Evolutionary conservation across 2,329 filamentous ascomycete genomes (phyloP), one percentile per base, ranked within the genome.

Genomic region (Chrysosphaeria jannelii): DNA sequence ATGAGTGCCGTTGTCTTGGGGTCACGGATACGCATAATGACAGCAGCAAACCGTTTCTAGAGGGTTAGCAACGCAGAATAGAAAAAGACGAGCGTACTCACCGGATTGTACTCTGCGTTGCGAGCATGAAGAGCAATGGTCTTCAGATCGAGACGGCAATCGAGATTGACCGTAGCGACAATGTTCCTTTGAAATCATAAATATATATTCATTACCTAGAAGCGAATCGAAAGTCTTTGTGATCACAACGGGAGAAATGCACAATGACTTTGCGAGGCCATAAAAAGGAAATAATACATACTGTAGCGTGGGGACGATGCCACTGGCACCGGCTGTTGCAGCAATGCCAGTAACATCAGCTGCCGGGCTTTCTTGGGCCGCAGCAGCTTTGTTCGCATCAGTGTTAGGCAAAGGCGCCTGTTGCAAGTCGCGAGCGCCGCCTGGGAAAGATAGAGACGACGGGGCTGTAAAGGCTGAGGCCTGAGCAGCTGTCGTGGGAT

Each of bases 1-100:
- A 97, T 93, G 28, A 97, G 51, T 7, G 85, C 85, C 3, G 85
- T 97, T 5, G 85, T 97, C 57, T 97, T 97, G 28, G 85, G 85
- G 40, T 97, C 85, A 40, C 85, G 79, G 36, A 97, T 97, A 53
- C 85, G 78, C 85, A 97, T 93, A 48, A 97, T 97, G 35, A 93
- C 85, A 43, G 81, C 81, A 39, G 81, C 81, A 42, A 93, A 93
- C 71, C 81, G 81, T 79, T 89, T 33, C 31, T 33, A 18, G 10
- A 26, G 16, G 15, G 19, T 28, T 22, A 15, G 27, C 23, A 14
- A 13, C 20, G 10, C 11, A 21, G 20, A 15, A 25, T 19, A 14
- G 14, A 20, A 8, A 18, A 21, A 22, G 14, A 26, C 10, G 19
- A 19, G 10, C 20, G 23, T 31, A 33, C 31, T 29, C 31, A 33